phyloP scores from a whole-genome alignment of 208 protist species.

The Angomonas desouzai region DNA sequence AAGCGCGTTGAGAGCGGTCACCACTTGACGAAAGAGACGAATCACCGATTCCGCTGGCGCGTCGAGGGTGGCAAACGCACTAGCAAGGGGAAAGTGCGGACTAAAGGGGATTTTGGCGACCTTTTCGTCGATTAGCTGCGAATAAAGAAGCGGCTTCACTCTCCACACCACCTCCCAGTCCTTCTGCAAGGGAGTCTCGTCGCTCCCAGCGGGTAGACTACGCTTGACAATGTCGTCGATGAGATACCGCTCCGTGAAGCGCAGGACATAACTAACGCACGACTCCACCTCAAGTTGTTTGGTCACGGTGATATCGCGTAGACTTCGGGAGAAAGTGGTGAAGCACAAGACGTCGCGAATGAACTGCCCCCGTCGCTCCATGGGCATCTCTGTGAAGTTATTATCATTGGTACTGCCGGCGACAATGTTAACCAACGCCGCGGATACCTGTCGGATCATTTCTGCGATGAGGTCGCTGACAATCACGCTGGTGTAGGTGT shows the following conservation, averaged over 20 bases:
- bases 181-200: neutral
- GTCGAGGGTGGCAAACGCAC: neutral
- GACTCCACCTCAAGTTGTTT: neutral
- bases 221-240: neutral
- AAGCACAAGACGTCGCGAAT: constrained; percentile 7
- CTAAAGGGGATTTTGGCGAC: neutral
- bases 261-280: neutral
- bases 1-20: neutral
- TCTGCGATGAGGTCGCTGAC: neutral
- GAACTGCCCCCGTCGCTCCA: constrained; percentile 4
- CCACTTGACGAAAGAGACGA: neutral
- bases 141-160: neutral
- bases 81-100: neutral
- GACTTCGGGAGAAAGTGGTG: neutral
- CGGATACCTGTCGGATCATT: neutral
- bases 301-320: neutral
- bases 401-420: neutral
- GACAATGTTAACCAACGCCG: neutral
- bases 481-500: neutral
- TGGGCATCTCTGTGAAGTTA: neutral
- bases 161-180: neutral
- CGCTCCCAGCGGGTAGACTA: neutral
- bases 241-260: neutral
- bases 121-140: neutral
- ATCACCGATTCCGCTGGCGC: neutral